phyloP scores from a whole-genome alignment of 1,139 yeast species.

The Yamadazyma mexicana region DNA sequence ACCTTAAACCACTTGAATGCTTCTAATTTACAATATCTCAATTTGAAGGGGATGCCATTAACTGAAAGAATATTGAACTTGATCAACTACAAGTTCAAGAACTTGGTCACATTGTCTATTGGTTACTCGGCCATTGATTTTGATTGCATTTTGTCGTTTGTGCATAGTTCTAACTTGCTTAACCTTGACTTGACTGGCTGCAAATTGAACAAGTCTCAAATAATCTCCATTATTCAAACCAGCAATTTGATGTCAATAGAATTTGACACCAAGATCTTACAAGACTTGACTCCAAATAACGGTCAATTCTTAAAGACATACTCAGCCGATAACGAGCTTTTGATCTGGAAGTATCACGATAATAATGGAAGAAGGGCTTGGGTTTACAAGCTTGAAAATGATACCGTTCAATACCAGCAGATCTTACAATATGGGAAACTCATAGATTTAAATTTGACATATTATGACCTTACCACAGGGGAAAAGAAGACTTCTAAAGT shows the following conservation, averaged over 20 bases:
- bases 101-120: slow-evolving; percentile 61
- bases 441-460: slow-evolving; percentile 37
- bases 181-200: slow-evolving; percentile 44
- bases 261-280: slow-evolving; percentile 40
- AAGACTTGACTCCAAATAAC: slow-evolving; percentile 34
- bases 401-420: slow-evolving; percentile 34
- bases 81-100: slow-evolving; percentile 54
- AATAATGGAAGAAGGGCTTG: slow-evolving; percentile 81
- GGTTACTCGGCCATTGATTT: slow-evolving; percentile 57
- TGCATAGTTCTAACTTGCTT: slow-evolving; percentile 30
- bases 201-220: slow-evolving; percentile 25
- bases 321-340: slow-evolving; percentile 26
- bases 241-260: slow-evolving; percentile 37
- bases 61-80: slow-evolving; percentile 51
- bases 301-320: slow-evolving; percentile 32
- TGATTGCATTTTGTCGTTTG: slow-evolving; percentile 48
- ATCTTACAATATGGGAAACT: slow-evolving; percentile 20
- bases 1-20: slow-evolving; percentile 56
- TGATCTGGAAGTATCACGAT: slow-evolving; percentile 54
- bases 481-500: slow-evolving; percentile 56
- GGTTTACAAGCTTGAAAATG: slow-evolving; percentile 57
- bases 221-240: slow-evolving; percentile 27
- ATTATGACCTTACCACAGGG: slow-evolving; percentile 69
- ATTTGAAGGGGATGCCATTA: slow-evolving; percentile 78
- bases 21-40: slow-evolving; percentile 53